Percentiles rank a stretch among this genome's conserved stretches.
phyloP scores from a whole-genome alignment of 257 asterid genomes.

The Leptodermis oblonga region DNA sequence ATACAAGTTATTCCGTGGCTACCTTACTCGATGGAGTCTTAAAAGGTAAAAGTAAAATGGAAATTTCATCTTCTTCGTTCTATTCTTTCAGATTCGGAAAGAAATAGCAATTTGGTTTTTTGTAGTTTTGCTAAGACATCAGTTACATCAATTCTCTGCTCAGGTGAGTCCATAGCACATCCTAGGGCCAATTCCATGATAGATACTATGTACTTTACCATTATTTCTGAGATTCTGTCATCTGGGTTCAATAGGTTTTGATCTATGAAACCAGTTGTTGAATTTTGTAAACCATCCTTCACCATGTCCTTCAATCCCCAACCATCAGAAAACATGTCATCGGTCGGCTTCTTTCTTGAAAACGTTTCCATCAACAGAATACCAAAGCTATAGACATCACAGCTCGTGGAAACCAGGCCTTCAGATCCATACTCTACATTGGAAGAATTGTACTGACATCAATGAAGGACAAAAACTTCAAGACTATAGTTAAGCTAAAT shows the following conservation, averaged over 20 bases:
- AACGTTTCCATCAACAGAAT: constrained; percentile 14
- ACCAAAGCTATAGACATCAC: constrained; percentile 14
- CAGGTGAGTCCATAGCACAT: constrained; percentile 2
- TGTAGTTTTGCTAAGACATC: background rate
- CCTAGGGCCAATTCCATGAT: constrained; percentile 5
- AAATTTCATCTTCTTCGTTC: no score
- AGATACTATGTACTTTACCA: background rate
- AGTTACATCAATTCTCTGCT: background rate
- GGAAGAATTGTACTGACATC: background rate
- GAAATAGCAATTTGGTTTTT: background rate
- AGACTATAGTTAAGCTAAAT: no score
- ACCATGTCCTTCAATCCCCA: constrained; percentile 2
- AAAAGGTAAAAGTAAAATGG: no score
- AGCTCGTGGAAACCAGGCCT: constrained; percentile 9
- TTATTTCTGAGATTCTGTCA: background rate
- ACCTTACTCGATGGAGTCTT: no score
- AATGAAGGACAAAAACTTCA: background rate
- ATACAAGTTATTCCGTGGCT: no score
- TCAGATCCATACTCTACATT: constrained; percentile 13
- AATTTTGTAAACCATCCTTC: background rate
- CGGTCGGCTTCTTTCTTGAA: constrained; percentile 15
- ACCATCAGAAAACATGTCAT: constrained; percentile 6
- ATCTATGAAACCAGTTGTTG: background rate
- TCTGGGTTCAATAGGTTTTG: background rate
- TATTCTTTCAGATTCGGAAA: background rate